Base-by-base conservation (phyloP, 257 asterid genomes). In the Rauvolfia tetraphylla region DNA sequence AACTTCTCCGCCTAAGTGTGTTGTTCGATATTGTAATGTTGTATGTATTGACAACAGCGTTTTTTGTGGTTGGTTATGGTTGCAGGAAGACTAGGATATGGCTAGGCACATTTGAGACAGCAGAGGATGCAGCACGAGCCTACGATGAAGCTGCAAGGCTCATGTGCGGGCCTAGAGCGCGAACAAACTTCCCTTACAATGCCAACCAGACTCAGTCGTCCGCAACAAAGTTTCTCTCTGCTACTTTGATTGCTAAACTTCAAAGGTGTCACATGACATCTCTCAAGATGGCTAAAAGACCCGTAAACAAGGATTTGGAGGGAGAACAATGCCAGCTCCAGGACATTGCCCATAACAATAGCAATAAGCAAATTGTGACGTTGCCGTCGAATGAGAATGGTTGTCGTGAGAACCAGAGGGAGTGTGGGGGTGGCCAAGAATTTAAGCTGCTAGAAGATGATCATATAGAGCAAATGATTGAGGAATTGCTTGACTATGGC, bases 101-200 rank as follows among this genome's bases (percentile, higher is more conserved):
- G 96, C 76, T 91, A 38, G 97, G 97, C 18, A 91, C 97, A 34
- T 91, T 86, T 68, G 92, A 87, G 87, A 91, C 92, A 15, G 91
- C 97, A 58, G 96, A 91, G 76, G 94, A 84, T 54, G 97, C 97
- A 4, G 97, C 97, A 1, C 74, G 89, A 72, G 97, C 94, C 1
- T 92, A 92, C 10, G 97, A 92, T 57, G 97, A 88, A 83, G 97
- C 97, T 11, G 96, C 97, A 8, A 78, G 89, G 71, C 80, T 89
- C 25, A 85, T 92, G 90, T 87, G 95, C 27, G 97, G 93, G 2
- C 86, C 92, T 0, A 82, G 86, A 68, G 90, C 97, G 38, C 82
- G 89, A 25, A 88, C 95, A 1, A 92, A 92, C 54, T 92, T 90
- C 74, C 85, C 88, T 9, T 81, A 78, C 81, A 71, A 83, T 79